Base-by-base conservation (phyloP, 305 asterid species). In the Ruellia speciosa region DNA sequence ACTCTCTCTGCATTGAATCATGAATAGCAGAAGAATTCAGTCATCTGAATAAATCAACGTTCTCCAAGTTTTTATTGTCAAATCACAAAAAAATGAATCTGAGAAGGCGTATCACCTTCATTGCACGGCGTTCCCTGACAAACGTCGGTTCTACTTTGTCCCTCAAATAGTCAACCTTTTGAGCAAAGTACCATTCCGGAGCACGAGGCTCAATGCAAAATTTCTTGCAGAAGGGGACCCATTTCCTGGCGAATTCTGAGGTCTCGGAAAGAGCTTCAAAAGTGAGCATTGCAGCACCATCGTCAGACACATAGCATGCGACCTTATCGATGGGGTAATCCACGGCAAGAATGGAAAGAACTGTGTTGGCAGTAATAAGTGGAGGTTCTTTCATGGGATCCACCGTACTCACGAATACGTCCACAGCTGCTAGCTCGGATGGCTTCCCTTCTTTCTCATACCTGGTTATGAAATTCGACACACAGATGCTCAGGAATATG, bases 241-340 rank as follows among this genome's bases (percentile, higher is more conserved):
- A 92, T 58, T 86, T 92, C 70, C 97, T 70, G 7, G 99, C 99
- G 16, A 88, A 92, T 68, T 88, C 99, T 15, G 97, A 86, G 8
- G 99, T 92, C 81, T 92, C 99, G 0, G 99, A 85, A 39, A 92
- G 90, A 50, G 97, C 96, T 77, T 92, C 99, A 58, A 92, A 92
- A 19, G 99, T 88, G 52, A 92, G 97, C 99, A 92, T 88, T 13
- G 99, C 97, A 51, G 98, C 98, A 75, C 98, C 98, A 74, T 92
- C 98, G 24, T 92, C 98, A 17, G 98, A 92, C 52, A 92, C 99
- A 57, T 92, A 92, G 79, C 99, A 92, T 14, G 95, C 80, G 63
- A 92, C 95, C 64, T 84, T 92, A 71, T 92, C 97, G 31, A 92
- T 67, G 8, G 99, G 97, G 79, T 92, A 92, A 70, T 92, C 99